These are phyloP conservation scores for Cryptosporidium parvum DNA, from an alignment of 169 alveolate genomes.

Conservation along the genomic window DNA sequence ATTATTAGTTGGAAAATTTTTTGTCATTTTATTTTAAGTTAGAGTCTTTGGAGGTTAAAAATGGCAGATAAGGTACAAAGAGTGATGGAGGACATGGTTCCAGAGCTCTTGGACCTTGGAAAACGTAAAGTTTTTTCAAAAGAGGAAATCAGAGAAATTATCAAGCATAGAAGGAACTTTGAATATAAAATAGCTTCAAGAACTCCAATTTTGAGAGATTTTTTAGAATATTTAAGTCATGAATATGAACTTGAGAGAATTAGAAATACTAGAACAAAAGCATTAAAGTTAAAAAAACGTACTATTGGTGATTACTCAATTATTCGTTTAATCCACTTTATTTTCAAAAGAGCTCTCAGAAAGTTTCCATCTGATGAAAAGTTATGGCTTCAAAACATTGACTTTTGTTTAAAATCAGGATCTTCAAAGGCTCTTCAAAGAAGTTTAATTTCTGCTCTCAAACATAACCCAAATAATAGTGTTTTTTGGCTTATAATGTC, in stretches of 20 bases:
- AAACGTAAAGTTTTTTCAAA: constrained; percentile 74
- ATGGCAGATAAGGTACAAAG: constrained; percentile 81
- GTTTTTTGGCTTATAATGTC: constrained; percentile 71
- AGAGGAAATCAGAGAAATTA: constrained; percentile 72
- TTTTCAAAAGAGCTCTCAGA: constrained; percentile 64
- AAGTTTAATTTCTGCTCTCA: constrained; percentile 52
- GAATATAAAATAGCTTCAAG: constrained; percentile 76
- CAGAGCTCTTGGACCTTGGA: constrained; percentile 77
- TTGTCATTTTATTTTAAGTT: neutral
- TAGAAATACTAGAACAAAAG: constrained; percentile 45
- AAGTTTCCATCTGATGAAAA: constrained; percentile 64
- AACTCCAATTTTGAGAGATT: constrained; percentile 59
- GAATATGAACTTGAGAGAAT: constrained; percentile 70
- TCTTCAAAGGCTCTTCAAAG: constrained; percentile 70
- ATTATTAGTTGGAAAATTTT: neutral
- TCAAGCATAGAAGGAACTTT: constrained; percentile 56
- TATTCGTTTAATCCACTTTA: constrained; percentile 61
- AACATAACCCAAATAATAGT: constrained; percentile 43
- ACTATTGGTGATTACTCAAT: constrained; percentile 71
- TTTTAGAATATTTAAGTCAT: constrained; percentile 48
- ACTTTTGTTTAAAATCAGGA: constrained; percentile 69
- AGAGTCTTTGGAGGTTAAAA: neutral
- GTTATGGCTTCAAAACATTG: constrained; percentile 66
- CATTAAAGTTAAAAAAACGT: constrained; percentile 38
- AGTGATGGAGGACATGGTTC: constrained; percentile 79